Conservation (phyloP, 768 basidiomycete species). For the Rhizopogon vulgaris region DNA sequence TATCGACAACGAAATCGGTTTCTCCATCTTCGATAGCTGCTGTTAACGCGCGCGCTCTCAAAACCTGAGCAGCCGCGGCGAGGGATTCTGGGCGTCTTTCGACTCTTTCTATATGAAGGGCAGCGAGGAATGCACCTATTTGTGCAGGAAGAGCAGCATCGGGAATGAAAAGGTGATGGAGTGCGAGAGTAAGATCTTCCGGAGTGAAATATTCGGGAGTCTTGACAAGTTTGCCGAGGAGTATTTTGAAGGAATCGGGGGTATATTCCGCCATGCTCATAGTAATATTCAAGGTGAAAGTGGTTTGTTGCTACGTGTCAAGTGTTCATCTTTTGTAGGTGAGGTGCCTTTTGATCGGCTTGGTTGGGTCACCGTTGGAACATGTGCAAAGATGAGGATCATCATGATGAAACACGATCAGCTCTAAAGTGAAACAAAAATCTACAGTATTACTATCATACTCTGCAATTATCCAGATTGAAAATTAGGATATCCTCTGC, state of each 20-base stretch:
- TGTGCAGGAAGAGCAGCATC: constrained; percentile 62
- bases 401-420: too few species aligned
- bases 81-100: constrained; percentile 75
- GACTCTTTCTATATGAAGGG: constrained; percentile 72
- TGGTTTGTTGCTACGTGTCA: not conserved
- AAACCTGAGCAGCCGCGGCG: constrained; percentile 69
- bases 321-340: not conserved
- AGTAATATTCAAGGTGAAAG: not conserved
- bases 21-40: constrained; percentile 53
- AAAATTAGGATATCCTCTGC: constrained; percentile 91
- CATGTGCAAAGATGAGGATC: too few species aligned
- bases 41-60: constrained; percentile 62
- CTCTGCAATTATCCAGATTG: constrained; percentile 90
- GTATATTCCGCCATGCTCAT: constrained; percentile 25
- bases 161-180: constrained; percentile 70
- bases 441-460: constrained; percentile 32
- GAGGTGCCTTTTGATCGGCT: too few species aligned
- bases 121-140: constrained; percentile 86
- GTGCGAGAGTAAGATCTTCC: constrained; percentile 64
- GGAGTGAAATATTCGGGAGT: constrained; percentile 79
- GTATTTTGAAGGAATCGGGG: constrained; percentile 61
- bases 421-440: not conserved
- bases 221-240: constrained; percentile 73
- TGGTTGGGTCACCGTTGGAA: too few species aligned
- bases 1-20: constrained; percentile 61